Evolutionary conservation across 169 alveolate genomes (phyloP).

Genomic region (Plasmodium billcollinsi): DNA sequence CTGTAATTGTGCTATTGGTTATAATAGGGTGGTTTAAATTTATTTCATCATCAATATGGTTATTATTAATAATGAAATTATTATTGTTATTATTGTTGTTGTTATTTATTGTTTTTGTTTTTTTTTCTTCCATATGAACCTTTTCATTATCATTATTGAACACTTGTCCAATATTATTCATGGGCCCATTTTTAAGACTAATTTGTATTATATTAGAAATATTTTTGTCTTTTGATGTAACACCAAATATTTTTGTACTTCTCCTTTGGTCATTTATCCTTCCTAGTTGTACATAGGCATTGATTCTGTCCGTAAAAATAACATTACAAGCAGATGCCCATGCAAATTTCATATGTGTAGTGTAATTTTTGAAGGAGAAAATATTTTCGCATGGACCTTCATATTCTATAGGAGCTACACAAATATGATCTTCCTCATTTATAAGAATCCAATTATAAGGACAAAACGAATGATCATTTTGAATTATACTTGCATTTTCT

Average conservation of each 20-base stretch:
- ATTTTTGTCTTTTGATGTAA: background rate
- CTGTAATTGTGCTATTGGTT: slow-evolving; percentile 80
- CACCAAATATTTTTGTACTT: slow-evolving; percentile 10
- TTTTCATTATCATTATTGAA: background rate
- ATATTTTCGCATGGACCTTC: slow-evolving; percentile 83
- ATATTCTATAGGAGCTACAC: slow-evolving; percentile 60
- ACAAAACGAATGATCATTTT: slow-evolving; percentile 59
- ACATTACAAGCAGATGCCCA: slow-evolving; percentile 83
- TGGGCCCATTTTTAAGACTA: slow-evolving; percentile 56
- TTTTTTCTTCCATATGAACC: slow-evolving; percentile 1
- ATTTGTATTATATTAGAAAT: slow-evolving; percentile 8
- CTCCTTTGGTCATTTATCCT: background rate
- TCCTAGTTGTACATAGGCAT: background rate
- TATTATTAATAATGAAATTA: slow-evolving; percentile 18
- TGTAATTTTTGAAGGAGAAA: slow-evolving; percentile 78
- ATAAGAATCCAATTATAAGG: slow-evolving; percentile 66
- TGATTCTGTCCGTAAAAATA: slow-evolving; percentile 19
- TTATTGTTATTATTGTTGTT: slow-evolving; percentile 48
- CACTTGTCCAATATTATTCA: slow-evolving; percentile 15
- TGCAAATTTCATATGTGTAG: slow-evolving; percentile 77
- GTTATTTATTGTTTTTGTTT: slow-evolving; percentile 26
- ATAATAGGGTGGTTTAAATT: slow-evolving; percentile 43
- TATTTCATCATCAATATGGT: slow-evolving; percentile 28
- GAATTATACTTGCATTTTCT: slow-evolving; percentile 3
- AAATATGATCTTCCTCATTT: slow-evolving; percentile 30